Evolutionary conservation across 192 early-diverging fungal species (phyloP), one percentile per base, ranked within the genome.

Genomic region (Martensiomyces pterosporus): DNA sequence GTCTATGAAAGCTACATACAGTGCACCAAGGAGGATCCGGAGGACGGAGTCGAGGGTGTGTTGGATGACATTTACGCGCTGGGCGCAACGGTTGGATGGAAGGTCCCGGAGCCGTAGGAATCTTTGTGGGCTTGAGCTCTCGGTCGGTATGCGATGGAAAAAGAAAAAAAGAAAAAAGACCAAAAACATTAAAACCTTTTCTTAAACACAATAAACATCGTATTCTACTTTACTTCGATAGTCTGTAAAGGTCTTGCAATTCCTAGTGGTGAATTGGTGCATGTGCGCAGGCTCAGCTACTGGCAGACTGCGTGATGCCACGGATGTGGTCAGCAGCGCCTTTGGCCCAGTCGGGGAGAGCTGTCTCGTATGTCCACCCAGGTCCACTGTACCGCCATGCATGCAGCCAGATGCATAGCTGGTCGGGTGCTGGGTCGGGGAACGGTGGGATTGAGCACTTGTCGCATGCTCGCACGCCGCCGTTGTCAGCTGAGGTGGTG

Each of bases 381-480:
- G 80, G 66, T 0, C 82, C 85, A 24, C 75, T 70, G 64, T 94
- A 94, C 43, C 81, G 80, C 76, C 79, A 89, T n/a, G 91, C 88
- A 64, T 98, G 94, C 36, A 98, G 80, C 80, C 81, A 98, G 50
- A 98, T 93, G 15, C 62, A 66, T 14, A 93, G 77, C 62, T 93
- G 79, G 40, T 89, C 81, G 1, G 80, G 80, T 2, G 62, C 60
- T 0, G 91, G 90, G 57, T 97, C 92, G 0, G 68, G 57, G 42
- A 80, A 52, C 26, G 79, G 70, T 1, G 58, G 49, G 6, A 76
- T 49, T 4, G 55, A 49, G 55, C 91, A 94, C 29, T 88, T 80
- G 4, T 46, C 42, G 58, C 91, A 91, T 43, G 48, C 39, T 9
- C 55, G 45, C 1, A 42, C 41, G 38, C 51, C 42, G 45, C 35